Conservation (phyloP, 2,329 filamentous ascomycete genomes). For the Botryosphaeria agaves region DNA sequence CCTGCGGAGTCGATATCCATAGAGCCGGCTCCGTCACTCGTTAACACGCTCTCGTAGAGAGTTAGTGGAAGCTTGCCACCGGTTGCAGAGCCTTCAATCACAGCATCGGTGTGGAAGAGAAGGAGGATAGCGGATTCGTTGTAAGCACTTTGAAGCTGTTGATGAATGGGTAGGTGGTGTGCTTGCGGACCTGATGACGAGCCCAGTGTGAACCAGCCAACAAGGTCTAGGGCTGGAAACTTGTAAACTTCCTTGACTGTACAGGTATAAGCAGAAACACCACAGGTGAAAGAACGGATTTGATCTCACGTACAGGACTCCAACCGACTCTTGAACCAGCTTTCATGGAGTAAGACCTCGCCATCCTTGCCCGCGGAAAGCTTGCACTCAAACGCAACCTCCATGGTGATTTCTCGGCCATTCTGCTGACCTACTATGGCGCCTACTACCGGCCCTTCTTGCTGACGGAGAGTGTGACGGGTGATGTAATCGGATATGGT, state of each 20-base stretch:
- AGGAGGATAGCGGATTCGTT: constrained; percentile 82
- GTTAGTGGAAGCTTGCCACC: constrained; percentile 77
- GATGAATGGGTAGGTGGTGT: constrained; percentile 55
- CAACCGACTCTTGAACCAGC: constrained; percentile 61
- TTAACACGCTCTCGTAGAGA: constrained; percentile 72
- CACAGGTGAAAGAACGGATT: neutral
- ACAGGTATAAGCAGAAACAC: constrained; percentile 1
- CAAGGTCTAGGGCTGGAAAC: constrained; percentile 57
- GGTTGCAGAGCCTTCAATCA: constrained; percentile 33
- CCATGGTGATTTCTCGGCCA: constrained; percentile 77
- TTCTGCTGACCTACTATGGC: constrained; percentile 84
- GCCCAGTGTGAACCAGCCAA: constrained; percentile 82
- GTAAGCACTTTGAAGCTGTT: constrained; percentile 53
- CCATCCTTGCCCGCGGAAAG: constrained; percentile 23
- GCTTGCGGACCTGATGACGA: constrained; percentile 52
- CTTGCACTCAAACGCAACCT: constrained; percentile 80
- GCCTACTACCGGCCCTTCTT: constrained; percentile 62
- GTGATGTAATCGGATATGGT: constrained; percentile 96
- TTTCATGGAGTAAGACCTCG: constrained; percentile 43
- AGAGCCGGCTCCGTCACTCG: constrained; percentile 14
- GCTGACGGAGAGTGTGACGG: constrained; percentile 63
- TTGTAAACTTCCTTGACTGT: constrained; percentile 81
- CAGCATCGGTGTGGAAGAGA: constrained; percentile 58
- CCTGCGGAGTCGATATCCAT: constrained; percentile 46
- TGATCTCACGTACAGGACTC: constrained; percentile 54